Conservation (phyloP, 441 rosid species). For the Lepidium campestre region DNA sequence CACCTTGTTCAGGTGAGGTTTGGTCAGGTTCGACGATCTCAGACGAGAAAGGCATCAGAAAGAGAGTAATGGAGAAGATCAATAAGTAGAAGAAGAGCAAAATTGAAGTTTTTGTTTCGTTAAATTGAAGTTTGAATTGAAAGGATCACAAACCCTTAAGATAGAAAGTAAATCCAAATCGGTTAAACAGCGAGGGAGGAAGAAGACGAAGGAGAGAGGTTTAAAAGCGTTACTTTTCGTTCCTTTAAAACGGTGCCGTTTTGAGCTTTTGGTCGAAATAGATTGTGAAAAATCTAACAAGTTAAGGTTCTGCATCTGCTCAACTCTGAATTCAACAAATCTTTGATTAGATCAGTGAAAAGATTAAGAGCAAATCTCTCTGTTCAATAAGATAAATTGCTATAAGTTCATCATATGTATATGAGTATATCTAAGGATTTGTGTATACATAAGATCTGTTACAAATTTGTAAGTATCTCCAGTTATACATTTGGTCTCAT, state of each 20-base stretch:
- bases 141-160: background rate
- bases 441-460: background rate
- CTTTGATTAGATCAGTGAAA: too few species aligned
- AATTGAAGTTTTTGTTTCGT: slow-evolving; percentile 29
- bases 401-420: background rate
- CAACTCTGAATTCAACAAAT: too few species aligned
- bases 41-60: slow-evolving; percentile 45
- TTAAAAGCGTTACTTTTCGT: slow-evolving; percentile 22
- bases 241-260: background rate
- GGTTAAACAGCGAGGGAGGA: slow-evolving; percentile 24
- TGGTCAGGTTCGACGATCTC: slow-evolving; percentile 38
- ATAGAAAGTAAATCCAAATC: background rate
- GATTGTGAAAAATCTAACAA: too few species aligned
- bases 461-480: background rate
- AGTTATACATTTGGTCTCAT: background rate
- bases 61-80: slow-evolving; percentile 29
- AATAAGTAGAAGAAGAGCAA: slow-evolving; percentile 34
- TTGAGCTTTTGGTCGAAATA: background rate
- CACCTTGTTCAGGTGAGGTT: slow-evolving; percentile 34
- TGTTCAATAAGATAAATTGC: background rate
- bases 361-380: background rate
- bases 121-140: background rate
- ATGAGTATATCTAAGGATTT: background rate
- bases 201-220: slow-evolving; percentile 9
- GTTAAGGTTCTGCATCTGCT: too few species aligned